Percentiles rank a stretch among this genome's conserved stretches.
Conservation (phyloP, 2,329 filamentous ascomycete genomes). For the Penicillium freii region DNA sequence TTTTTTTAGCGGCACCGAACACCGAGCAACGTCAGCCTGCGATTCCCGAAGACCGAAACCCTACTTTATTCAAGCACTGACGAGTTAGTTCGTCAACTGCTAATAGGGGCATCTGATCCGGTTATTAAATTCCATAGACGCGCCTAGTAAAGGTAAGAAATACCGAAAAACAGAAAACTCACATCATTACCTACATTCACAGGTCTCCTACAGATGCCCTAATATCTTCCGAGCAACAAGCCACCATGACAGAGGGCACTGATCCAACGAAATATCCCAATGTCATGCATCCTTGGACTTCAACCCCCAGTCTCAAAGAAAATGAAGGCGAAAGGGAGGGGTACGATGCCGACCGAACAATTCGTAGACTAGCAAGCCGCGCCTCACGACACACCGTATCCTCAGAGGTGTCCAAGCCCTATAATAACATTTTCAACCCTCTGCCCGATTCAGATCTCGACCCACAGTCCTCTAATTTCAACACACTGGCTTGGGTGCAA, state of each 20-base stretch:
- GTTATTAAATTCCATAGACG: not conserved
- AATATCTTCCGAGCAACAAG: not conserved
- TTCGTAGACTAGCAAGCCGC: not conserved
- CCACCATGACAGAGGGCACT: not conserved
- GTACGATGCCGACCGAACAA: not conserved
- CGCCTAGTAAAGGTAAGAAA: too few relatives aligned
- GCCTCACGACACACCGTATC: not conserved
- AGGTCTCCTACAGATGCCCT: not conserved
- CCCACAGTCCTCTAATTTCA: not conserved
- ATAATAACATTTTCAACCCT: not conserved
- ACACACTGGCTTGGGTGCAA: not conserved
- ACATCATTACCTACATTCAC: not conserved
- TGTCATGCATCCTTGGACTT: not conserved
- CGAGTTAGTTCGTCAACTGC: too few relatives aligned
- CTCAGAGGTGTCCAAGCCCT: not conserved
- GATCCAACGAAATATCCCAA: not conserved
- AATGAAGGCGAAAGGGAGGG: not conserved
- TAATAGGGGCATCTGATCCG: not conserved
- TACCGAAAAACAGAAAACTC: not conserved
- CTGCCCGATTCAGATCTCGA: not conserved
- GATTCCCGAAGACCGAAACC: not conserved
- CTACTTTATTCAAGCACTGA: too few relatives aligned
- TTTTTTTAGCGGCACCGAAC: not conserved
- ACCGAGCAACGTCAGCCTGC: not conserved
- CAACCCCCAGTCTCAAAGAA: not conserved